Percentiles rank a stretch among this genome's conserved stretches.
phyloP scores from a whole-genome alignment of 192 early-diverging fungal genomes.

The Glomus cerebriforme region DNA sequence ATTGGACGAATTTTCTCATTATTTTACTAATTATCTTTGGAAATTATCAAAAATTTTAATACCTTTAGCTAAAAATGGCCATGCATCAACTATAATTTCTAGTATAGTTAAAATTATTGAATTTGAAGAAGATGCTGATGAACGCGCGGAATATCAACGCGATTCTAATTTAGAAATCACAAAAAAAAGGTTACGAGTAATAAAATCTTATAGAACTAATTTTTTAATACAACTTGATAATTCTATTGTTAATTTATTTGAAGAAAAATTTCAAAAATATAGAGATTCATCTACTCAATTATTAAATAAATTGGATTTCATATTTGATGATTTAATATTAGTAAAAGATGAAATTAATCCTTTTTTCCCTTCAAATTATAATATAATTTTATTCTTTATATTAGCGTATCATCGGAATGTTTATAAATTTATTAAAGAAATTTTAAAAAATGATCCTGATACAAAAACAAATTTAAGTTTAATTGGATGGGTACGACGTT shows the following conservation, averaged over 20 bases:
- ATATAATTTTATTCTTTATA: slow-evolving; percentile 90
- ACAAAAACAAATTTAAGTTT: slow-evolving; percentile 81
- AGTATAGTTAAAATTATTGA: slow-evolving; percentile 93
- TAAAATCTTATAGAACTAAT: slow-evolving; percentile 65
- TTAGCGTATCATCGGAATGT: slow-evolving; percentile 94
- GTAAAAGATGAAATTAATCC: slow-evolving; percentile 87
- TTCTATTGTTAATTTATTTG: slow-evolving; percentile 64
- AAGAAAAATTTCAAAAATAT: slow-evolving; percentile 59
- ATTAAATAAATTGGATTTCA: slow-evolving; percentile 72
- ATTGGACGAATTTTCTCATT: slow-evolving; percentile 75
- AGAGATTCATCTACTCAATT: slow-evolving; percentile 60
- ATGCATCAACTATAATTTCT: slow-evolving; percentile 69
- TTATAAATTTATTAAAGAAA: slow-evolving; percentile 73
- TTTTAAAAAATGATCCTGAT: slow-evolving; percentile 74
- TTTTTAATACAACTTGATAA: slow-evolving; percentile 75
- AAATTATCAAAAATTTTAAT: slow-evolving; percentile 75
- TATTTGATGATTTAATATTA: slow-evolving; percentile 87
- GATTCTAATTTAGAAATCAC: not conserved
- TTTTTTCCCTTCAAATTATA: slow-evolving; percentile 86
- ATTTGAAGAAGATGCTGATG: slow-evolving; percentile 85
- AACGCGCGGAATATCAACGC: slow-evolving; percentile 47
- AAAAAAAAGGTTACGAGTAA: not conserved
- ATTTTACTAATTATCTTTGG: slow-evolving; percentile 91
- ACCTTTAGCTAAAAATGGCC: slow-evolving; percentile 70
- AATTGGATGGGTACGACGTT: slow-evolving; percentile 89